Base-by-base conservation (phyloP, 1,284 basidiomycete genomes). In the Pterula multifida region DNA sequence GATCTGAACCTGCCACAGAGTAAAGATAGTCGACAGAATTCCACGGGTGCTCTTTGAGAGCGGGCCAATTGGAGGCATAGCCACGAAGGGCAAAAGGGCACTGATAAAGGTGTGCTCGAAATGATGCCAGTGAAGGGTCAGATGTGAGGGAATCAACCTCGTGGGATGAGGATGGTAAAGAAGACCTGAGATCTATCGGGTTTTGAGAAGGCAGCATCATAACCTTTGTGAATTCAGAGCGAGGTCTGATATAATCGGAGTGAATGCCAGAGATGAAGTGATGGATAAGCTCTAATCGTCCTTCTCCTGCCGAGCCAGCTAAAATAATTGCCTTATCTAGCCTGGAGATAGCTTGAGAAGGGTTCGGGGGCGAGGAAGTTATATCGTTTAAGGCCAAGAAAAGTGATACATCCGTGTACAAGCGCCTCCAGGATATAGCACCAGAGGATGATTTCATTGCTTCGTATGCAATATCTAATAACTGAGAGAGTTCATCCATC, bases 241-340 rank as follows among this genome's bases (percentile, higher is more conserved):
- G 47, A 24, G 49, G 22, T 3, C n/a, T 42, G 39, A 26, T 55
- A 49, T 26, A 59, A 22, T 48, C 11, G 13, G 58, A 54, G 57
- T 81, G 76, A 22, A 78, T 67, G 36, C 58, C 55, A 28, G 58
- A 55, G 54, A 96, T 87, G 28, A 88, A 61, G 17, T 68, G 67
- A 35, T 79, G 70, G 9, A 89, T 71, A 45, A 83, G 61, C 26
- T 84, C 78, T 28, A 78, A 63, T 46, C 86, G 68, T 3, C 70
- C 69, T 24, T 71, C 61, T 3, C 88, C 89, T 22, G 81, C 72
- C 1, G 82, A 79, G 1, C 92, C 93, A 4, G 91, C 85, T 44
- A 95, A 73, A 56, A 97, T 82, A 55, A 95, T 82, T 1, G 85
- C 83, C 57, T 72, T 72, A 60, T 98, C 94, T 25, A 97, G 67